Percentiles rank a stretch among this genome's conserved stretches.
Evolutionary conservation across 78 protist species (phyloP).

Genomic region (Dictyostelium capitatum): DNA sequence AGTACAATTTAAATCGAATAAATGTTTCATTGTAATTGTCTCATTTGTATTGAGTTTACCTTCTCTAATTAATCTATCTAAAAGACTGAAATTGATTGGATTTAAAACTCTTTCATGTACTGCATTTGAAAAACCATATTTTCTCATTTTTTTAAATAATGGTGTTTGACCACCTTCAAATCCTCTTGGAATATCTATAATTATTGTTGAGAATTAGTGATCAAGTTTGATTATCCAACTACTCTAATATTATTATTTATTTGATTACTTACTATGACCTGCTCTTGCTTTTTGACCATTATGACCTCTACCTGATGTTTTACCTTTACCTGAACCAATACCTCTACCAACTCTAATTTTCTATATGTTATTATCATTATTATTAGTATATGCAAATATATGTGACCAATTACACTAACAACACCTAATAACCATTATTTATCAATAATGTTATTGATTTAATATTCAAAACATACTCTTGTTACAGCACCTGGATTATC

Average conservation of each 20-base stretch:
- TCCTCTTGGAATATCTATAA: conserved; percentile 70
- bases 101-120: conserved; percentile 26
- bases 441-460: neutral
- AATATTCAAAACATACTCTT: conserved; percentile 16
- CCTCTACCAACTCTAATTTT: conserved; percentile 89
- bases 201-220: neutral
- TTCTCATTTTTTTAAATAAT: conserved; percentile 83
- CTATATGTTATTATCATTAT: neutral
- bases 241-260: neutral
- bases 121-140: conserved; percentile 85
- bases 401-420: too few species aligned
- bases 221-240: neutral
- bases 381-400: neutral
- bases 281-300: conserved; percentile 90
- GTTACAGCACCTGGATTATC: conserved; percentile 80
- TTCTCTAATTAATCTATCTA: conserved; percentile 54
- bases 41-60: conserved; percentile 36
- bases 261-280: conserved; percentile 71
- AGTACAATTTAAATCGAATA: conserved; percentile 35
- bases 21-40: conserved; percentile 82
- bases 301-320: conserved; percentile 89
- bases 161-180: conserved; percentile 94
- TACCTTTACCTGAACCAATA: conserved; percentile 89
- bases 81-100: conserved; percentile 48
- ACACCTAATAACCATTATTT: neutral